Evolutionary conservation across 2,329 filamentous ascomycete species (phyloP), one percentile per base, ranked within the genome.

Genomic region (Emergomyces africanus): DNA sequence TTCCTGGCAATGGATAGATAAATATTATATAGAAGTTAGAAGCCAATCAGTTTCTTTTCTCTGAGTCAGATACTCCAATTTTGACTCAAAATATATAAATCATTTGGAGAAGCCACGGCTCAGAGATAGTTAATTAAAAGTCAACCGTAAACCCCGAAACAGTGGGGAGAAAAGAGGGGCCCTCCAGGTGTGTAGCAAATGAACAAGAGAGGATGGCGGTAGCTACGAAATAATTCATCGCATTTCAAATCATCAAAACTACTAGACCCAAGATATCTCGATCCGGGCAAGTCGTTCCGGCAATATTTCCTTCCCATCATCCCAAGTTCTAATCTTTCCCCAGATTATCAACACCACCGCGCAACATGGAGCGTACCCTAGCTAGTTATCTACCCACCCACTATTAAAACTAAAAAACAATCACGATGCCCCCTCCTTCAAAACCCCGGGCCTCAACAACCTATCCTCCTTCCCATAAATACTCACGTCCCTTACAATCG

Each of bases 401-500:
- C 3, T 4, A 20, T 10, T 6, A 23, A 23, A 23, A 23, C 2
- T 10, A 44, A 44, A 20, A 44, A 20, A 8, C 15, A 44, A 30
- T 37, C 39, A 55, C 39, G 1, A 42, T 23, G 23, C 15, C 25
- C 28, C 28, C 5, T 59, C 59, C 51, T 61, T 74, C 65, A 72
- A 49, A 33, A 54, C 54, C 35, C 72, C 74, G 25, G 74, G 74
- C 18, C 73, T 69, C 56, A 77, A 61, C 59, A 76, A 62, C 58
- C 70, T 68, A 60, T 76, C 74, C 59, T 76, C 73, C 60, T 75
- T 76, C 4, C 71, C 72, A 59, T 74, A 76, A 30, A 75, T 69
- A 57, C 73, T 69, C 20, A 75, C 73, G 44, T 74, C 71, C 62
- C 75, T 75, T 49, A 77, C 74, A 57, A 77, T 75, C 14, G 69